phyloP scores from a whole-genome alignment of 2,329 filamentous ascomycete genomes.

The Aureobasidium sp. region DNA sequence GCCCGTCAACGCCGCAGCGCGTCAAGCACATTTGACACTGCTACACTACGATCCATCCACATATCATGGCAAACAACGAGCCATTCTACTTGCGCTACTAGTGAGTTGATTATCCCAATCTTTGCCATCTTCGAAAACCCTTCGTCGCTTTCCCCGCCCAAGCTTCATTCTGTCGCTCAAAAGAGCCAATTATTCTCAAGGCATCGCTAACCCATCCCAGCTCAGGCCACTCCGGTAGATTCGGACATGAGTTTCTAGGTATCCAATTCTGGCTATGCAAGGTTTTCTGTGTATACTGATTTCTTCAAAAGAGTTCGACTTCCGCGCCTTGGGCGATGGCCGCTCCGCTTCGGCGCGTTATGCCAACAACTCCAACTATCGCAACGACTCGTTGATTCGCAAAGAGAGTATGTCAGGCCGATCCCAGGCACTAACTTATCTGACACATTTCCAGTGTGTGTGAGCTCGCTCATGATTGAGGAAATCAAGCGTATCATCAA shows the following conservation, averaged over 20 bases:
- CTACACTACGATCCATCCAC: not conserved
- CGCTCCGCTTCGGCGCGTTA: slow-evolving; percentile 91
- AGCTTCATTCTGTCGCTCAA: not conserved
- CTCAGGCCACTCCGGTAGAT: slow-evolving; percentile 93
- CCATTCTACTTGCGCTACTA: slow-evolving; percentile 97
- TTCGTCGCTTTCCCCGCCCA: not conserved
- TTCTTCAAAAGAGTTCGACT: slow-evolving; percentile 73
- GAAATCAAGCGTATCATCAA: slow-evolving; percentile 98
- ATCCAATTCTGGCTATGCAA: slow-evolving; percentile 21
- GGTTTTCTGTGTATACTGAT: slow-evolving; percentile 20
- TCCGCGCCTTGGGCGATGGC: slow-evolving; percentile 85
- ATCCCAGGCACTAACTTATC: not conserved
- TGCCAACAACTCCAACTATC: slow-evolving; percentile 99
- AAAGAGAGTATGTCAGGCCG: slow-evolving; percentile 77
- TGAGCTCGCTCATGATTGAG: slow-evolving; percentile 80
- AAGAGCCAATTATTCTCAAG: not conserved
- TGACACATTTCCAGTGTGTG: slow-evolving; percentile 64
- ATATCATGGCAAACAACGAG: slow-evolving; percentile 61
- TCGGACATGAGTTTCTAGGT: slow-evolving; percentile 98
- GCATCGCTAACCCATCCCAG: slow-evolving; percentile 40
- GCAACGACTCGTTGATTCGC: slow-evolving; percentile 94
- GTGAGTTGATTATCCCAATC: slow-evolving; percentile 50
- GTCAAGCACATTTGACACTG: not conserved
- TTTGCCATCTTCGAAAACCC: not conserved
- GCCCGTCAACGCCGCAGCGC: not conserved